Evolutionary conservation across 495 filamentous ascomycete species (phyloP), one percentile per base, ranked within the genome.

Genomic region (Tuber umbilicatum): DNA sequence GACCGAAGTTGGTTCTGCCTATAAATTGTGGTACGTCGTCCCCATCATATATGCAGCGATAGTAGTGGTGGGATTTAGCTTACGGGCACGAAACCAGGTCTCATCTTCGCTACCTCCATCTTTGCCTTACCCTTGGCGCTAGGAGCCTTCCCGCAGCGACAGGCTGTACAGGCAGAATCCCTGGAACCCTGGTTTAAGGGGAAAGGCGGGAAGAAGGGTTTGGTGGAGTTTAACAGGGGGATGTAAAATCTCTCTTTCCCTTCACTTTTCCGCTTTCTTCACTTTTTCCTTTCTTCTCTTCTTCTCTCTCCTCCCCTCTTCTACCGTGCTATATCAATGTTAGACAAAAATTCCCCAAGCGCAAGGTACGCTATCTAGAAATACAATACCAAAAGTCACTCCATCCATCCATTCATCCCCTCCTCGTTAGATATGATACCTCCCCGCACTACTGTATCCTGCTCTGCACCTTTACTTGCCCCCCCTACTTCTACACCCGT

Each of bases 201-300:
- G 0, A 86, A 87, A 70, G 92, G 91, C n/a, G 93, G 93, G 0
- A 85, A 89, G 69, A 87, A 86, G 31, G 93, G 90, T 0, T 85
- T 91, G 87, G 92, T 97, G 14, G 92, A 92, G 81, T 97, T 97
- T 81, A 97, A 97, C 82, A 87, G 94, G 73, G 94, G 94, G 86
- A 84, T 69, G 31, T 42, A 38, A 38, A 31, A 73, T 60, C 41
- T 17, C 39, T 73, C 17, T 70, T 70, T 50, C 23, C 31, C 3
- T 40, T 40, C n/a, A n/a, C 39, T 40, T 40, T 40, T 40, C 39
- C n/a, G 23, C 43, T 68, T 68, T 35, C 2, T 14, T 10, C 38
- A 2, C 41, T 7, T 7, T 38, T 9, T 31, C 19, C 17, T 64
- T 31, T 14, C 42, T 64, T 38, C 68, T 47, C 64, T 42, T 39